Evolutionary conservation across 129 eudicot species (phyloP).

Genomic region (Tagetes erecta): DNA sequence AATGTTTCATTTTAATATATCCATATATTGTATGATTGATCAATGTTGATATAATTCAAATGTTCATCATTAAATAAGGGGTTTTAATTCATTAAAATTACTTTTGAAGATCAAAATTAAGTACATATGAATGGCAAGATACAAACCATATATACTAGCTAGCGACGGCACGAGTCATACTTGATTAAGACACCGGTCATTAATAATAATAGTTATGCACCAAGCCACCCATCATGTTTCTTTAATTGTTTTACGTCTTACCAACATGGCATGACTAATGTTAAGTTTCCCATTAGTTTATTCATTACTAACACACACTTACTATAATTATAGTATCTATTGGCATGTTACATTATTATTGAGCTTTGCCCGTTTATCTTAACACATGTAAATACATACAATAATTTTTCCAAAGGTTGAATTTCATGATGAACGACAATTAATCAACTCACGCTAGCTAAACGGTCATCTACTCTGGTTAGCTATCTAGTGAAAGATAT

Average conservation of each 20-base stretch:
- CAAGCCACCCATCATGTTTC: constrained; percentile 19
- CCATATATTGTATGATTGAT: no score
- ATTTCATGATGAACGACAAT: no score
- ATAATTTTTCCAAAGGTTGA: no score
- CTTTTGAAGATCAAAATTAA: not conserved
- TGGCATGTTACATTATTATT: not conserved
- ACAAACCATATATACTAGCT: not conserved
- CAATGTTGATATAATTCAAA: not conserved
- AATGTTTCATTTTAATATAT: not conserved
- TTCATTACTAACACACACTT: not conserved
- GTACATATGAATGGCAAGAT: constrained; percentile 1
- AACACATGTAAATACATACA: no score
- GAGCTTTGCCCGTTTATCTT: no score
- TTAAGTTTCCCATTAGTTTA: not conserved
- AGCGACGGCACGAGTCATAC: constrained; percentile 14
- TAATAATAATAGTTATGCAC: not conserved
- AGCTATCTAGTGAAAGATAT: no score
- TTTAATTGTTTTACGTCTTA: not conserved
- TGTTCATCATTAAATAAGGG: not conserved
- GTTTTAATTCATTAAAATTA: not conserved
- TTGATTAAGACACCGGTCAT: constrained; percentile 4
- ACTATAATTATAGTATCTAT: not conserved
- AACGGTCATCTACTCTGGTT: no score
- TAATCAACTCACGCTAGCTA: no score
- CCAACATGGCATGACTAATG: constrained; percentile 1